These are phyloP conservation scores for Syncephalis plumigaleata DNA, from an alignment of 371 early-diverging fungal genomes.

Conservation along the genomic window DNA sequence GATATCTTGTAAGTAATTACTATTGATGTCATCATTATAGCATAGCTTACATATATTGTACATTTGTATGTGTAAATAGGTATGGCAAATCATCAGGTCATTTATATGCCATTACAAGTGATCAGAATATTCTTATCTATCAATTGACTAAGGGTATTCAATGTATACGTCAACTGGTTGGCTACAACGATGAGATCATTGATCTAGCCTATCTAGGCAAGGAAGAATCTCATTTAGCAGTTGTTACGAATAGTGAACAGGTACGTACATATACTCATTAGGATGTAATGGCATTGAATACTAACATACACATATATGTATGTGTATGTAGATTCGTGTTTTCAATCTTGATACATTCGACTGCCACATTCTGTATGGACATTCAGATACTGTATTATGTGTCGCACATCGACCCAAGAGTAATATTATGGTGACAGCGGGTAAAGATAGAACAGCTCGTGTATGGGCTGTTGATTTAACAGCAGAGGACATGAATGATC, in stretches of 20 bases:
- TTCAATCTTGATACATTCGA: conserved; percentile 64
- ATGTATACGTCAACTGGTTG: conserved; percentile 68
- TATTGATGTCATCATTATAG: no score
- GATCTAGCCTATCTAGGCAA: conserved; percentile 66
- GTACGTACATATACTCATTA: no score
- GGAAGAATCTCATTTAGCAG: conserved; percentile 53
- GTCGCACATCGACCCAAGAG: conserved; percentile 50
- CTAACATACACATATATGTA: no score
- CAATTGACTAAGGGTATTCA: conserved; percentile 26
- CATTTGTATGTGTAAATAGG: conserved; percentile 1
- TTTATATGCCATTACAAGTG: conserved; percentile 46
- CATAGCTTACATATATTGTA: no score
- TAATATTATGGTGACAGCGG: conserved; percentile 56
- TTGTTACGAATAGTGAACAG: conserved; percentile 78
- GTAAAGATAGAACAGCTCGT: conserved; percentile 75
- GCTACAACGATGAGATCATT: conserved; percentile 90
- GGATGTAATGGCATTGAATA: no score
- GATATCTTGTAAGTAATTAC: conserved; percentile 22
- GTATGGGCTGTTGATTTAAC: conserved; percentile 48
- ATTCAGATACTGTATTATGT: conserved; percentile 71
- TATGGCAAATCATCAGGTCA: conserved; percentile 15
- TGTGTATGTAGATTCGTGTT: conserved; percentile 62
- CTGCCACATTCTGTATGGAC: conserved; percentile 76
- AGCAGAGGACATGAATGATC: conserved; percentile 21
- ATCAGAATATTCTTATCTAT: conserved; percentile 79